Conservation (phyloP, 257 asterid genomes). For the Capsicum chinense region DNA sequence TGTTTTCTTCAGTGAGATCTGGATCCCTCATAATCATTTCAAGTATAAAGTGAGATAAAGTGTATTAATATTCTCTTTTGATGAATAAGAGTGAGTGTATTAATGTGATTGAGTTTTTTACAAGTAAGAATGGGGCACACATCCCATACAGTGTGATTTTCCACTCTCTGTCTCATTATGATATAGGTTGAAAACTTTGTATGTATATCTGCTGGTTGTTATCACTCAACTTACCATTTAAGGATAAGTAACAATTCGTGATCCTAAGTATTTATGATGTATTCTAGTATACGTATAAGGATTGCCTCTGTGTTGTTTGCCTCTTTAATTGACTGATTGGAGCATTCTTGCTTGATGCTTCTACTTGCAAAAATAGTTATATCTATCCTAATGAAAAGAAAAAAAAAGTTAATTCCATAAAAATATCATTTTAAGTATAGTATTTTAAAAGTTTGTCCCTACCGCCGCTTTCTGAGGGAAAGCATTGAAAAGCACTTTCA, state of each 20-base stretch:
- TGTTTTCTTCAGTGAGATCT: slow-evolving; percentile 23
- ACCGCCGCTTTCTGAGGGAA: no score
- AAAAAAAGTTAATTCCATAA: neutral
- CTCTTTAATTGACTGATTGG: slow-evolving; percentile 1
- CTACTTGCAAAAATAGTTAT: neutral
- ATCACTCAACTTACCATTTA: slow-evolving; percentile 10
- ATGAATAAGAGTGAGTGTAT: neutral
- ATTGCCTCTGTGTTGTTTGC: neutral
- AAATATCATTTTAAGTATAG: neutral
- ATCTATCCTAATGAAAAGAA: neutral
- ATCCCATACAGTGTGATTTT: slow-evolving; percentile 27
- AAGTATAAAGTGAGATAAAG: slow-evolving; percentile 18
- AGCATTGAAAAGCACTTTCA: neutral
- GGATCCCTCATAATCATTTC: slow-evolving; percentile 25
- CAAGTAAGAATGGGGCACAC: slow-evolving; percentile 18
- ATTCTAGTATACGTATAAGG: neutral
- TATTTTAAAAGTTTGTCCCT: neutral
- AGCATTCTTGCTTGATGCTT: neutral
- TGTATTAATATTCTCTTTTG: neutral
- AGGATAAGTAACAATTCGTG: neutral
- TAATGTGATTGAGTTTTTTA: neutral
- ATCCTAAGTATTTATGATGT: slow-evolving; percentile 1
- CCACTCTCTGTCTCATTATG: neutral
- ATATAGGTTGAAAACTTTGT: slow-evolving; percentile 1
- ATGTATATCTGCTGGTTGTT: neutral